Evolutionary conservation across 192 early-diverging fungal species (phyloP).

Genomic region (Pilobolus umbonatus): DNA sequence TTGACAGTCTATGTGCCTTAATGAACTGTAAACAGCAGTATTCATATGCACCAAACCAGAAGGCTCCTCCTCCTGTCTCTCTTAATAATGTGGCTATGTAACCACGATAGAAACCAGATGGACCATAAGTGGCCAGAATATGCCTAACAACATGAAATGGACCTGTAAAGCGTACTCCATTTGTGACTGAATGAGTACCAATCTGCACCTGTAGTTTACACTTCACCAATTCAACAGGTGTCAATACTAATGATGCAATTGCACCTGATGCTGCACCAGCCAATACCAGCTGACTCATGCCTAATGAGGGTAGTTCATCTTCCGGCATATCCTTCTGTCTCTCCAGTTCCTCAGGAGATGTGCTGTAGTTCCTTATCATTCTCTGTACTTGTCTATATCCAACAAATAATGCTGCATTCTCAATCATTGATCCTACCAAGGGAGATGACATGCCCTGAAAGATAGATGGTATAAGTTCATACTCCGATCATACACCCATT

Average conservation of each 20-base stretch:
- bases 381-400: slow-evolving; percentile 82
- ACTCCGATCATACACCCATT: too few relatives aligned
- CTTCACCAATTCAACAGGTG: slow-evolving; percentile 95
- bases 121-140: slow-evolving; percentile 40
- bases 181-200: slow-evolving; percentile 19
- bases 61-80: slow-evolving; percentile 86
- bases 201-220: slow-evolving; percentile 95
- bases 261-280: slow-evolving; percentile 86
- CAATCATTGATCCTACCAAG: slow-evolving; percentile 89
- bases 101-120: slow-evolving; percentile 71
- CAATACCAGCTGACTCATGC: slow-evolving; percentile 63
- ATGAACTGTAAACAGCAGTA: slow-evolving; percentile 58
- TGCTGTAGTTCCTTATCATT: slow-evolving; percentile 51
- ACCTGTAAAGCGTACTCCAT: slow-evolving; percentile 33
- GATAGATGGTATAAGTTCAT: background rate
- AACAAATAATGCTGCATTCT: slow-evolving; percentile 89
- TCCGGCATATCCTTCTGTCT: background rate
- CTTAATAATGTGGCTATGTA: slow-evolving; percentile 81
- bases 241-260: slow-evolving; percentile 83
- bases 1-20: slow-evolving; percentile 16
- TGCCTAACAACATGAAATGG: slow-evolving; percentile 48
- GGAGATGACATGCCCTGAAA: slow-evolving; percentile 86
- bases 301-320: slow-evolving; percentile 41
- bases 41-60: slow-evolving; percentile 98
- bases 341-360: slow-evolving; percentile 9